Percentiles rank a stretch among this genome's conserved stretches.
Evolutionary conservation across 2,329 filamentous ascomycete species (phyloP).

Genomic region (Stylonectria norvegica): DNA sequence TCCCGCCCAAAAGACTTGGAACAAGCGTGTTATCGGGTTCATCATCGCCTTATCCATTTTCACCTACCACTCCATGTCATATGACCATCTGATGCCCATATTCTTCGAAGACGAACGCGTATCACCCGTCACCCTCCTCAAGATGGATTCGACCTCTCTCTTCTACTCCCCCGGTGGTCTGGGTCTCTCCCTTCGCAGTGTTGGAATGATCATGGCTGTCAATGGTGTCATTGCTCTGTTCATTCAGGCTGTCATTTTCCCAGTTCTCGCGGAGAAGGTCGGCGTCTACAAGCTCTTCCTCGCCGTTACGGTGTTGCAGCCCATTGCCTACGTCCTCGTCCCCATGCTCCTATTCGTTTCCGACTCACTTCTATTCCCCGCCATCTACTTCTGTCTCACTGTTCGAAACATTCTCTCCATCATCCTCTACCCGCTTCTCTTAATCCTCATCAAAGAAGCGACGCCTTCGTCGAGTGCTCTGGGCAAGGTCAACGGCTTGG

Average conservation of each 20-base stretch:
- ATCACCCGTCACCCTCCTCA: slow-evolving; percentile 36
- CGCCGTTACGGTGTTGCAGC: slow-evolving; percentile 56
- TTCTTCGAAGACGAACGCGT: slow-evolving; percentile 78
- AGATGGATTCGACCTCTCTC: slow-evolving; percentile 34
- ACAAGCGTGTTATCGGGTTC: slow-evolving; percentile 66
- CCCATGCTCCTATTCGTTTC: slow-evolving; percentile 57
- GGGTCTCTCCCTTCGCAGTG: slow-evolving; percentile 58
- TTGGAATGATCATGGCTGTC: slow-evolving; percentile 59
- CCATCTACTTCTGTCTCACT: slow-evolving; percentile 56
- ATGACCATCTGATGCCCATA: slow-evolving; percentile 86
- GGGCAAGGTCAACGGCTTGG: slow-evolving; percentile 63
- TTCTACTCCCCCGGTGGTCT: slow-evolving; percentile 61
- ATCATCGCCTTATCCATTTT: slow-evolving; percentile 83
- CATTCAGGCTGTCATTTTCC: slow-evolving; percentile 59
- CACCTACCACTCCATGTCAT: slow-evolving; percentile 93
- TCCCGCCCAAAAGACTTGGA: slow-evolving; percentile 44
- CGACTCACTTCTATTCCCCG: slow-evolving; percentile 46
- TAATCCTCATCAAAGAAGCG: slow-evolving; percentile 66
- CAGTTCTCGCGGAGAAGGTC: slow-evolving; percentile 53
- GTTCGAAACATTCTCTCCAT: slow-evolving; percentile 61
- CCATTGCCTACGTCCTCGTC: slow-evolving; percentile 58
- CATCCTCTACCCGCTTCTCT: slow-evolving; percentile 61
- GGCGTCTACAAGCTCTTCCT: slow-evolving; percentile 61
- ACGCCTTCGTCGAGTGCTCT: slow-evolving; percentile 54
- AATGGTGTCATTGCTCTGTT: slow-evolving; percentile 58